Base-by-base conservation (phyloP, 2,329 filamentous ascomycete species). In the Cladosporium sp. region DNA sequence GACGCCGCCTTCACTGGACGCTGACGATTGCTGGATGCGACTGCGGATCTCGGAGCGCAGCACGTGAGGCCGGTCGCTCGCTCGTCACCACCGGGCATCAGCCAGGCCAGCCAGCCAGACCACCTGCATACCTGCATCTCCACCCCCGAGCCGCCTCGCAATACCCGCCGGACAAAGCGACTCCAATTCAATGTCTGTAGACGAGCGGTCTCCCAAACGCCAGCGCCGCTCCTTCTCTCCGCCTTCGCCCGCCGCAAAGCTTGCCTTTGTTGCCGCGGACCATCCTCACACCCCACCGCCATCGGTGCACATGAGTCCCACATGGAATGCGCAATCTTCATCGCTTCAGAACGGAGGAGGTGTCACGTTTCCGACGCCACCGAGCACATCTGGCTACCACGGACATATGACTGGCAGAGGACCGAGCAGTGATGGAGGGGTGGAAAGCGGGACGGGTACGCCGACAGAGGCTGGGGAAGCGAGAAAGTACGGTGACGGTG, bases 241-340 rank as follows among this genome's bases (percentile, higher is more conserved):
- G 65, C 79, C 78, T 62, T 80, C 78, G 64, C 80, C 80, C 65
- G 75, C 78, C 61, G 62, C 68, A 77, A 80, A 80, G 74, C 69
- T 72, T 69, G 72, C 74, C 72, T 76, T 78, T 68, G 70, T 75
- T 61, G 52, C 40, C n/a, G 70, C 67, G 40, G 31, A 65, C 26
- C 63, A 65, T 35, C 80, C 80, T 57, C 80, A 81, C 70, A 83
- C 81, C 11, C 81, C 81, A 63, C 82, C 80, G 44, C 81, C 80
- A 28, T 80, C 80, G 64, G 80, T 81, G 63, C 79, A 79, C 66
- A 78, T 79, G 78, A 80, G 80, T 75, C 80, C 80, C 71, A 78
- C 75, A 79, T 78, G 79, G 74, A 78, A 78, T 65, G 69, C 76
- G 56, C 72, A 72, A 59, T 66, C 66, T 62, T 62, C 65, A 53